Base-by-base conservation (phyloP, 352 stramenopile species). In the Phytophthora idaei region DNA sequence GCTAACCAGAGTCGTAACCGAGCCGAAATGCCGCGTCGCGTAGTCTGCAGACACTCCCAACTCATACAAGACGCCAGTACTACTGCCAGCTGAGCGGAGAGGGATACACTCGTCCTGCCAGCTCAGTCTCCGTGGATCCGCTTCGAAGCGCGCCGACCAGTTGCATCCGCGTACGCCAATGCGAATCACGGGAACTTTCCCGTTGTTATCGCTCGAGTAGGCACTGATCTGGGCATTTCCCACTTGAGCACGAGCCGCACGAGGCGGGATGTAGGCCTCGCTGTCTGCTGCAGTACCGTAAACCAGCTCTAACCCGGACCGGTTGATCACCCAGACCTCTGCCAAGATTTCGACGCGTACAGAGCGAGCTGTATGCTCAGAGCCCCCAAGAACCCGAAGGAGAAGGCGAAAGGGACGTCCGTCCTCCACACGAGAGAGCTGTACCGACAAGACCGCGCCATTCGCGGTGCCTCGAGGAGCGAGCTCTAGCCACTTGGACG, bases 101-200 rank as follows among this genome's bases (percentile, higher is more conserved):
- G 81, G 75, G 3, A 95, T 69, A 41, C 85, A 93, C 57, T 95
- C 87, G 53, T 95, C 86, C 56, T 95, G 87, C 87, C 87, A 95
- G 39, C 87, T 93, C 31, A 95, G 55, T n/a, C 74, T 67, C 41
- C 80, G 72, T 5, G 87, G 87, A 31, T 95, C 87, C 0, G 86
- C 81, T 51, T 81, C 76, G 58, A 95, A 92, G 3, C 83, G 78
- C 17, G 83, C 57, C 15, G 85, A 93, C 87, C 87, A 95, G 17
- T 77, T 79, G 59, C 77, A 87, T 0, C 75, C 71, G 17, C 57
- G 59, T 64, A 92, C 81, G 9, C 80, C 76, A 14, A 94, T 69
- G 27, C 87, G 79, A 58, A 95, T 57, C 9, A 77, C 69, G 2
- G 85, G 81, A 2, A 81, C 50, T 7, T 78, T 80, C 1, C 69